A percentile compares a stretch with the other conserved stretches of the same genome.
Conservation (phyloP, 108 stramenopile genomes). For the Cyclotella distinguenda region DNA sequence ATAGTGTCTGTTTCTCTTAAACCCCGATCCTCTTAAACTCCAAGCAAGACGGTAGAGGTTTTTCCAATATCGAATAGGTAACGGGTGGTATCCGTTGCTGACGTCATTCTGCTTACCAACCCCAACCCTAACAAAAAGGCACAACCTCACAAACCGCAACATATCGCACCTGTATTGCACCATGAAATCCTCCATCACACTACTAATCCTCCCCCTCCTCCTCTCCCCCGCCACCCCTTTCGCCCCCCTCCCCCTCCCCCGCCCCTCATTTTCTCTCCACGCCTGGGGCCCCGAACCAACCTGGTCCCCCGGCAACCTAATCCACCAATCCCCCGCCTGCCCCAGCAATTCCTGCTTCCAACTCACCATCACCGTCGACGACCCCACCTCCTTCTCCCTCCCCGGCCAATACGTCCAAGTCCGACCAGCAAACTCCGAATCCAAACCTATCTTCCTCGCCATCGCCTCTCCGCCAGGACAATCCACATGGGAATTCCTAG, state of each 20-base stretch:
- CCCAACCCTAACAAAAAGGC: too few relatives aligned
- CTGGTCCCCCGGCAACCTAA: constrained; percentile 60
- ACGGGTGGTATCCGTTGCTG: too few relatives aligned
- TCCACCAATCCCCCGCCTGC: constrained; percentile 51
- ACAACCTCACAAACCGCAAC: too few relatives aligned
- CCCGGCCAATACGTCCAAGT: constrained; percentile 87
- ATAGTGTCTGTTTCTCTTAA: too few relatives aligned
- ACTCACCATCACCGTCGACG: constrained; percentile 53
- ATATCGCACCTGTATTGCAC: background rate
- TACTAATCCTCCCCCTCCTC: background rate
- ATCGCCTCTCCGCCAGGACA: constrained; percentile 64
- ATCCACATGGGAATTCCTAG: constrained; percentile 79
- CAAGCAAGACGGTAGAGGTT: too few relatives aligned
- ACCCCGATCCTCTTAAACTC: too few relatives aligned
- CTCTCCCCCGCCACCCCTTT: background rate
- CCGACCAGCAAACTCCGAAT: constrained; percentile 48
- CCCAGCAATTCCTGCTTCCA: constrained; percentile 62
- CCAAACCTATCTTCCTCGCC: constrained; percentile 79
- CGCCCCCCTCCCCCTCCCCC: background rate
- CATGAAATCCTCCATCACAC: background rate
- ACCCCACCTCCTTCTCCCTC: constrained; percentile 62
- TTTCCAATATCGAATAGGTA: too few relatives aligned
- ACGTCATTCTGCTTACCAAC: too few relatives aligned
- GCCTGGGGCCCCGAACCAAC: constrained; percentile 84
- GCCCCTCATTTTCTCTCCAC: background rate